Evolutionary conservation across 352 stramenopile species (phyloP), one percentile per base, ranked within the genome.

Genomic region (Globisporangium cystogenes): DNA sequence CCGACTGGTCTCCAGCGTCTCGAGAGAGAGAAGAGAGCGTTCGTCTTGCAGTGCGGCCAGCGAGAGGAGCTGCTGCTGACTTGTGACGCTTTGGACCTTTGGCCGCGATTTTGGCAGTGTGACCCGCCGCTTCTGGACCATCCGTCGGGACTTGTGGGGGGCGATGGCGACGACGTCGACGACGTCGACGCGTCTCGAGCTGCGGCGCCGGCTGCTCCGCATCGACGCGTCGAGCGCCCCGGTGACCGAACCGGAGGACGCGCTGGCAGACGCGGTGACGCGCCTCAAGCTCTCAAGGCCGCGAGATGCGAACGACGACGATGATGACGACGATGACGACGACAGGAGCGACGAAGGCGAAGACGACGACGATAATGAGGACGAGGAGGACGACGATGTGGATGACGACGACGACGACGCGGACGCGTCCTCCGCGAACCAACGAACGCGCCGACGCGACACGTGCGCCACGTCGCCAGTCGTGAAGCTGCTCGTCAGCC

Each of bases 401-500:
- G 67, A 78, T 4, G 62, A 82, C 14, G 62, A 57, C 4, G 57
- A 60, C 16, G 64, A 70, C 2, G 55, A 65, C 14, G 63, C 60
- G 14, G 55, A 43, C 1, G 47, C 62, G 0, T 39, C 10, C 27
- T 15, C 15, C 11, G 23, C 51, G 12, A 4, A 41, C 20, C 41
- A 64, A 47, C 18, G 3, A 12, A 27, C 12, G 43, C 33, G n/a
- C 15, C 26, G 15, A 47, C 68, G 51, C 16, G 57, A 72, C 15
- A 80, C 79, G 21, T 80, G 60, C 29, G 62, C 64, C 7, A 70
- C 61, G 16, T 65, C 72, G 15, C 4, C 45, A 1, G 55, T 75
- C 0, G 60, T 88, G 23, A 85, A 83, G 40, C 51, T 90, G 5
- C 49, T 83, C 23, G 79, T 80, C 41, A 89, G 76, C 53, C 68